Evolutionary conservation across 169 alveolate species (phyloP).

Genomic region (Plasmodium cynomolgi): DNA sequence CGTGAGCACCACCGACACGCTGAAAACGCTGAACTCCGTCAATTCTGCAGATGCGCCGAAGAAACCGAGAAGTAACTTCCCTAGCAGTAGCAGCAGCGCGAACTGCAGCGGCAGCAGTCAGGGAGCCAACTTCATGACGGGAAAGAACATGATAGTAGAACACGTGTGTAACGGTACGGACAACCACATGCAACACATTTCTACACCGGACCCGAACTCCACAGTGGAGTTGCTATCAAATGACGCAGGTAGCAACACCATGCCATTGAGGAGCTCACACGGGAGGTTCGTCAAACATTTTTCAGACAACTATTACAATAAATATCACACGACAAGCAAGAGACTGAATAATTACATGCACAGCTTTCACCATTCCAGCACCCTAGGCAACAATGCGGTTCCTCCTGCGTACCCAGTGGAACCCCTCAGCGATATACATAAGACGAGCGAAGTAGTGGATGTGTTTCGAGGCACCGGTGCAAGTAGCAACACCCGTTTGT

Average conservation of each 20-base stretch:
- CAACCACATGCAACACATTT: background rate
- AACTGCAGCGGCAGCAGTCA: constrained; percentile 4
- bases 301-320: background rate
- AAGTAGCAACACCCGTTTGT: constrained; percentile 1
- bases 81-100: background rate
- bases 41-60: constrained; percentile 37
- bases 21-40: constrained; percentile 57
- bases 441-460: background rate
- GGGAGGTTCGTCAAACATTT: constrained; percentile 6
- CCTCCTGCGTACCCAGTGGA: background rate
- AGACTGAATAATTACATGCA: background rate
- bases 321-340: background rate
- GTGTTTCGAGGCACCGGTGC: background rate
- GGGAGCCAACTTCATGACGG: constrained; percentile 12
- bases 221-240: constrained; percentile 1
- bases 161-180: background rate
- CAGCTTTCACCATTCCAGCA: background rate
- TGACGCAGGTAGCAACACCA: constrained; percentile 12
- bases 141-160: background rate
- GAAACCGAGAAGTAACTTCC: constrained; percentile 16
- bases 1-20: constrained; percentile 66
- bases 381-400: background rate
- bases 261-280: constrained; percentile 24
- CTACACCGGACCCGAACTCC: constrained; percentile 1
- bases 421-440: background rate